Evolutionary conservation across 192 early-diverging fungal species (phyloP).

Genomic region (Spizellomyces punctatus): DNA sequence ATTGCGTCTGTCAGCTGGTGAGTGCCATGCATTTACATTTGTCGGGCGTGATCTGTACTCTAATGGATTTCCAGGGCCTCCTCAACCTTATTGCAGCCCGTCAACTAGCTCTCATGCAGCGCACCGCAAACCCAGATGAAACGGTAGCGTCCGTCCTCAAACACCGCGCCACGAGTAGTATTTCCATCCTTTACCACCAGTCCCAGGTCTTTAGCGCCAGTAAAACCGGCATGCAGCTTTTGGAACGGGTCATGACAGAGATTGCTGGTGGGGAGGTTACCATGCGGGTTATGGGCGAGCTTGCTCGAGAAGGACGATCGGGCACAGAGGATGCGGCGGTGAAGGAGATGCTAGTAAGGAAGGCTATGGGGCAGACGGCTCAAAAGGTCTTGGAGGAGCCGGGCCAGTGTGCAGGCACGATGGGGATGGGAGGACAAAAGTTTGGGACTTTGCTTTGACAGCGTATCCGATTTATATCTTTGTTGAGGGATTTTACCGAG

Average conservation of each 20-base stretch:
- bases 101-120: slow-evolving; percentile 20
- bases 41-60: neutral
- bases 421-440: slow-evolving; percentile 21
- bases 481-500: too few relatives aligned
- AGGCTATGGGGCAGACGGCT: slow-evolving; percentile 14
- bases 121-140: neutral
- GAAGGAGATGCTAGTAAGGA: slow-evolving; percentile 20
- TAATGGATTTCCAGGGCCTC: slow-evolving; percentile 9
- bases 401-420: slow-evolving; percentile 30
- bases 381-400: slow-evolving; percentile 29
- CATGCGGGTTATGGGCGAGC: slow-evolving; percentile 19
- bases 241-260: slow-evolving; percentile 26
- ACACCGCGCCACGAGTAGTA: slow-evolving; percentile 10
- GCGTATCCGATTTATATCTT: neutral
- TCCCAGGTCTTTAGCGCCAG: slow-evolving; percentile 13
- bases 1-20: slow-evolving; percentile 31
- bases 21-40: neutral
- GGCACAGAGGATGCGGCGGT: slow-evolving; percentile 10
- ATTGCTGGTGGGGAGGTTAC: slow-evolving; percentile 30
- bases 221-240: slow-evolving; percentile 19
- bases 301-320: neutral
- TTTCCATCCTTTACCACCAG: slow-evolving; percentile 21
- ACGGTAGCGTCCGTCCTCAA: slow-evolving; percentile 1
- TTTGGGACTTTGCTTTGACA: slow-evolving; percentile 17
- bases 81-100: slow-evolving; percentile 38